These are phyloP conservation scores for Salix suchowensis DNA, from an alignment of 345 rosid genomes.

Conservation along the genomic window DNA sequence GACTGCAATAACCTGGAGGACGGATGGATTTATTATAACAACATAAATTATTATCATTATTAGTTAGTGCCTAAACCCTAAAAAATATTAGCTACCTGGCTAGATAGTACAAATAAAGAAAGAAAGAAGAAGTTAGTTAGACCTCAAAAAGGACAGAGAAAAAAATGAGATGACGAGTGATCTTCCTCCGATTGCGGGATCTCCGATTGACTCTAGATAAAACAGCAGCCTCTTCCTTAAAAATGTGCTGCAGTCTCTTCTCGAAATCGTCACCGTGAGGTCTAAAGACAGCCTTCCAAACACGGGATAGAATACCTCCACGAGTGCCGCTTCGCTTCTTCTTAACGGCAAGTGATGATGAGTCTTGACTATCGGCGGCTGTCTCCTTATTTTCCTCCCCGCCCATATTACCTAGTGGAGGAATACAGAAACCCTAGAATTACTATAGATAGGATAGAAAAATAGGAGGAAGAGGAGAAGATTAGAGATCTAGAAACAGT, in stretches of 20 bases:
- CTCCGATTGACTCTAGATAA: conserved; percentile 61
- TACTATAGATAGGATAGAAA: no score
- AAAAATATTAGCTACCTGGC: background rate
- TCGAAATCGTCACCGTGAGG: conserved; percentile 68
- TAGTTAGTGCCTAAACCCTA: background rate
- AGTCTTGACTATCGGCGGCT: background rate
- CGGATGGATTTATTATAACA: background rate
- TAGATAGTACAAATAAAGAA: background rate
- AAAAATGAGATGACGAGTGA: conserved; percentile 51
- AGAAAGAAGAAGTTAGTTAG: background rate
- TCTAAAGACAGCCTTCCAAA: conserved; percentile 68
- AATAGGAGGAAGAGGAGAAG: no score
- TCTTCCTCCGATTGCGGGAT: conserved; percentile 58
- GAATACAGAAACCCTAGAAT: no score
- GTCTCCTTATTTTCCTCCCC: background rate
- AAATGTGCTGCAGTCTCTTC: conserved; percentile 77
- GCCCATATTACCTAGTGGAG: background rate
- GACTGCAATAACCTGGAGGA: conserved; percentile 54
- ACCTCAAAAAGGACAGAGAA: conserved; percentile 80
- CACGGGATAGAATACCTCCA: conserved; percentile 55
- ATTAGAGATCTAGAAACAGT: no score
- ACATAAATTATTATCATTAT: no score
- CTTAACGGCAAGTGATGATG: background rate
- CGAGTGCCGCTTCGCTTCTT: conserved; percentile 34
- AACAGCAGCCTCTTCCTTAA: conserved; percentile 79